Base-by-base conservation (phyloP, 108 stramenopile genomes). In the Licmophora abbreviata region DNA sequence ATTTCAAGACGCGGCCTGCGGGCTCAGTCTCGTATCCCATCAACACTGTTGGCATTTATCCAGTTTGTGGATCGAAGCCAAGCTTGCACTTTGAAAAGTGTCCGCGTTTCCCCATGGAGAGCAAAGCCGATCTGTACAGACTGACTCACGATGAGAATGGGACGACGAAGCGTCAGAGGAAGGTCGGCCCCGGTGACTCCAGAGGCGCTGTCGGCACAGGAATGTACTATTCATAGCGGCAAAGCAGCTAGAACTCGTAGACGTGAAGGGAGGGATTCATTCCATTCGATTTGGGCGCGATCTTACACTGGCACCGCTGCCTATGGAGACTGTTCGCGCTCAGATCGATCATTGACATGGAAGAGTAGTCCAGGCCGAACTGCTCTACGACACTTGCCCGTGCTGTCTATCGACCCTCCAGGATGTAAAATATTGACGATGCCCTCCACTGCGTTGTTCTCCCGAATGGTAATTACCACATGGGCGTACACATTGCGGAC, bases 361-460 rank as follows among this genome's bases (percentile, higher is more conserved):
- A n/a, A n/a, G n/a, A n/a, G n/a, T n/a, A 76, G 64, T 20, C 73
- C 77, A 12, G 93, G 88, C 3, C 63, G 94, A 29, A 21, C 47
- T 3, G 99, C 98, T 72, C 62, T 97, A 17, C 82, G 99, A 0
- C 77, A 92, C 47, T 29, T 97, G 15, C 88, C 93, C 0, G 90
- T 98, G 10, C 71, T 94, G 24, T 94, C 92, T 32, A 96, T 99
- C 54, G 99, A 99, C 68, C 99, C 99, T 1, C 99, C 99, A 3
- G 97, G 97, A 20, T 99, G 99, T 63, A 95, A 97, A 97, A 99
- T 72, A 99, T 99, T 56, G 99, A 99, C 60, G 99, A 99, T 64
- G 99, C 99, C 0, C 80, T 99, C 9, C 96, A 97, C 60, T 93
- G 92, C 30, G 77, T 84, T 11, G 61, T 61, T 10, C 78, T 99